Percentiles rank a stretch among this genome's conserved stretches.
Conservation (phyloP, 2,329 filamentous ascomycete genomes). For the Cladosporium austrohemisphaericum region DNA sequence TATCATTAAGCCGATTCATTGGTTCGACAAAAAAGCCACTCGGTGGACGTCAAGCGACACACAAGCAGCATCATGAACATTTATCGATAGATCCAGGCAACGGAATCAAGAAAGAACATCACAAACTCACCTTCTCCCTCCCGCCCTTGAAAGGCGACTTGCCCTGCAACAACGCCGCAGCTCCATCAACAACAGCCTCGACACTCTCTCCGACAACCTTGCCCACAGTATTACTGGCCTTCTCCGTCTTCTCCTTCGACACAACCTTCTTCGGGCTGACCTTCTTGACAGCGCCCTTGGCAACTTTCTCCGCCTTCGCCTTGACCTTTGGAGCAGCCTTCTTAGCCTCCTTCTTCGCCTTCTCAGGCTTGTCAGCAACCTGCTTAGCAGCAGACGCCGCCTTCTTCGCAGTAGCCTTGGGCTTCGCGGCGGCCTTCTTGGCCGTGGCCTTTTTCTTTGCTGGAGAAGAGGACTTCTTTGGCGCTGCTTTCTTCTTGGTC, state of each 20-base stretch:
- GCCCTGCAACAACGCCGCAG: not conserved
- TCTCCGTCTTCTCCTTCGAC: not conserved
- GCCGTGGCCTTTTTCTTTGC: slow-evolving; percentile 7
- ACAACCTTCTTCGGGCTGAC: slow-evolving; percentile 1
- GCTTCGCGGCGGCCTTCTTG: slow-evolving; percentile 17
- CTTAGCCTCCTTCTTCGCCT: not conserved
- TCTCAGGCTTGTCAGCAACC: slow-evolving; percentile 4
- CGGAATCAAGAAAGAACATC: not conserved
- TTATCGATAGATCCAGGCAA: too few species aligned
- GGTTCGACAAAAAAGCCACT: too few species aligned
- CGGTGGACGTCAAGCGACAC: too few species aligned
- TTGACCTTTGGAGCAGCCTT: slow-evolving; percentile 2
- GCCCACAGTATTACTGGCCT: not conserved
- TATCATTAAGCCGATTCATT: too few species aligned
- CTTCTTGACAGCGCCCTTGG: slow-evolving; percentile 9
- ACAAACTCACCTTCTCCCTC: not conserved
- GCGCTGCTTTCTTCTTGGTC: slow-evolving; percentile 15
- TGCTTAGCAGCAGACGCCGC: not conserved
- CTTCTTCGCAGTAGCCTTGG: slow-evolving; percentile 13
- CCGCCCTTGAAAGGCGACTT: not conserved
- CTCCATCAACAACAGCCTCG: not conserved
- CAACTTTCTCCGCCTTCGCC: not conserved
- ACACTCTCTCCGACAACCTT: not conserved
- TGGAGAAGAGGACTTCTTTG: slow-evolving; percentile 1
- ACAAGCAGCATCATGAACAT: too few species aligned